Base-by-base conservation (phyloP, 306 rosid genomes). In the Bauhinia variegata region DNA sequence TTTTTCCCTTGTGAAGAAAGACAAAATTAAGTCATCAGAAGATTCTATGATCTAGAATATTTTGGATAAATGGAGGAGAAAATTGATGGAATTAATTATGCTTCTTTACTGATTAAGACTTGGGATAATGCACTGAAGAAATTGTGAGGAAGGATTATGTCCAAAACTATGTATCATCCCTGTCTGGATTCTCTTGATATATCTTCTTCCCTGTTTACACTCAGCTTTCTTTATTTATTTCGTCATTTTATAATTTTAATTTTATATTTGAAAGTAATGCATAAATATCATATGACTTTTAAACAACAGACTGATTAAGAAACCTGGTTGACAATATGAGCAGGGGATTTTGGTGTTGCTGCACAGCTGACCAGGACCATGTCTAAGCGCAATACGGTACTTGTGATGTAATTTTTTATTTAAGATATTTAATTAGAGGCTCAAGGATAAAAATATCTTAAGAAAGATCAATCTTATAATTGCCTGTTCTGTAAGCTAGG, bases 301-400 rank as follows among this genome's bases (percentile, higher is more conserved):
- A 5, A 17, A 44, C 58, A 16, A 64, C 52, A 16, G 8, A 51
- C 61, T 77, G 42, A 61, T 61, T 74, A 38, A 65, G 59, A 69
- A 61, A 67, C 15, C 28, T 60, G 57, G 54, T 56, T 84, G 55
- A 58, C 41, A 68, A 72, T 71, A 16, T 66, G 84, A 70, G 66
- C 91, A 93, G 99, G 99, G 56, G 99, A 93, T 82, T 93, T 93
- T 82, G 99, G 99, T 63, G 99, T 93, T 80, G 97, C 99, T 42
- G 99, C 99, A 0, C 99, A 93, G 72, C 96, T 93, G 39, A 93
- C 99, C 17, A 85, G 99, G 88, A 93, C 99, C 68, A 93, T 93
- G 99, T 93, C 99, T 65, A 93, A 93, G 90, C 97, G 99, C 74
- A 93, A 93, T 68, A 90, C 99, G 79, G 99, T 93, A 93, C 50